These are phyloP conservation scores for Neurospora sp. DNA, from an alignment of 2,329 filamentous ascomycete species.

Conservation along the genomic window DNA sequence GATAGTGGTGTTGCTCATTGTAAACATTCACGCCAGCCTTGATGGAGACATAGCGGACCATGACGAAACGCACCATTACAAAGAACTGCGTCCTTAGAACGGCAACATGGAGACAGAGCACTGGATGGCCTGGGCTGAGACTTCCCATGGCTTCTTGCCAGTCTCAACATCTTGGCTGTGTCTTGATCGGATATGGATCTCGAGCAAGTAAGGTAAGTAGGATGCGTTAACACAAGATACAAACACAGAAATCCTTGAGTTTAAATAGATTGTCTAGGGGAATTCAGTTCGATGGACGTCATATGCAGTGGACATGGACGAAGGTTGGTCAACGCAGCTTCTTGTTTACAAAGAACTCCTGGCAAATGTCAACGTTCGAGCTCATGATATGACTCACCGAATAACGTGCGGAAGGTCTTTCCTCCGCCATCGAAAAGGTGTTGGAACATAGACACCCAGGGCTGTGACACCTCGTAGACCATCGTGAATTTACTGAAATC, in stretches of 20 bases:
- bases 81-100: background rate
- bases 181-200: background rate
- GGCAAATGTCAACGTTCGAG: background rate
- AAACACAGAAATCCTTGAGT: background rate
- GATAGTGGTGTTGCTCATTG: background rate
- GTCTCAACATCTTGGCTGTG: background rate
- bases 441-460: background rate
- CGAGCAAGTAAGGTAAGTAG: background rate
- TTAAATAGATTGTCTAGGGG: background rate
- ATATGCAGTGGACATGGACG: background rate
- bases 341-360: background rate
- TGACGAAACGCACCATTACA: background rate
- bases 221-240: background rate
- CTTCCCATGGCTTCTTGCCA: background rate
- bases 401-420: background rate
- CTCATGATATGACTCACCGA: background rate
- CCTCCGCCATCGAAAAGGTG: background rate
- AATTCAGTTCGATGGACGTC: background rate
- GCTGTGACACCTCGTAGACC: background rate
- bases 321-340: background rate
- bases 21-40: background rate
- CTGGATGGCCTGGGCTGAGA: background rate
- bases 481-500: background rate
- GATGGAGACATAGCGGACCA: background rate
- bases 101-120: background rate